Evolutionary conservation across 768 basidiomycete genomes (phyloP), one percentile per base, ranked within the genome.

Genomic region (button mushroom (Agaricus bisporus)): DNA sequence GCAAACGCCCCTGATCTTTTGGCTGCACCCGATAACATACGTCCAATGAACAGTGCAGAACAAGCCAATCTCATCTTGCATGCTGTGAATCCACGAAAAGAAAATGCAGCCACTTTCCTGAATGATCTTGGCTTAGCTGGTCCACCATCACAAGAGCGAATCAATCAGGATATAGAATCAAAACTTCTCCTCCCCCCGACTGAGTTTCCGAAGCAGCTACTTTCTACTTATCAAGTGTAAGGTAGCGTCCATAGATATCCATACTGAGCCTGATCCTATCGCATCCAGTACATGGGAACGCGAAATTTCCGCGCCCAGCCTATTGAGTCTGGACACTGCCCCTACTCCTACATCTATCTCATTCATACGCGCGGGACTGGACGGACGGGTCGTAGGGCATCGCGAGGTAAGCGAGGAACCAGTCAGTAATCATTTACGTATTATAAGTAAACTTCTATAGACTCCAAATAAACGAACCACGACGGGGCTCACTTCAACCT

Each of bases 141-240:
- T 15, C 62, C 81, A 20, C 87, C 87, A 8, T 75, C 83, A 37
- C 73, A 71, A 43, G 79, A 83, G 41, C 71, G 79, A 58, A 74
- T 92, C 15, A 75, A 83, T 63, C 72, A 66, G 48, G 79, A 86
- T 55, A 83, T 98, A 51, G 91, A 95, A 64, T 73, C 82, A 56
- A 81, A 81, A 56, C 71, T 95, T 20, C 73, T 95, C 29, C 70
- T 84, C 18, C 92, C 92, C 3, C 82, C 80, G 44, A 73, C 76
- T 41, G 74, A 67, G 32, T 69, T 95, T 17, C 88, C 86, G 2
- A 70, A 75, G 7, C 82, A 88, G 56, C 88, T 86, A 81, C 73
- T 95, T 46, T 76, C 85, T 49, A 77, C 75, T 32, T 94, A 94
- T 70, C 94, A 95, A 77, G 74, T 87, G 95, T 95, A 70, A 59